These are phyloP conservation scores for Colletotrichum sp. DNA, from an alignment of 2,329 filamentous ascomycete species.

Conservation along the genomic window DNA sequence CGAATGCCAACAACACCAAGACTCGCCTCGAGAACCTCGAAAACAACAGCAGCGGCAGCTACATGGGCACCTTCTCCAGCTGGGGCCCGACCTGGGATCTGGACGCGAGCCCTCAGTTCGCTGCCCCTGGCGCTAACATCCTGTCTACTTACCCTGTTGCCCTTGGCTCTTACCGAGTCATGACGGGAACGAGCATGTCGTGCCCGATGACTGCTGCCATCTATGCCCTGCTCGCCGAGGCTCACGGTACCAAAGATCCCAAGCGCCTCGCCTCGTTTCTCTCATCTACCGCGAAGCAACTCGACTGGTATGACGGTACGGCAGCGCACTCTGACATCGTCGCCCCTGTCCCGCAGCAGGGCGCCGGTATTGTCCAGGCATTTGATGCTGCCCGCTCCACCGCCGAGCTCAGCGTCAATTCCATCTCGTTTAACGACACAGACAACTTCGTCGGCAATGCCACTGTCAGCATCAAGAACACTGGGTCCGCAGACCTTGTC, in stretches of 20 bases:
- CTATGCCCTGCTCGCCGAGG: conserved; percentile 57
- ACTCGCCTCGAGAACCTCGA: conserved; percentile 9
- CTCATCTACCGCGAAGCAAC: conserved; percentile 53
- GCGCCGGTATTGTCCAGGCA: conserved; percentile 64
- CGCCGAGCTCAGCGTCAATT: conserved; percentile 58
- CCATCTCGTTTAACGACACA: conserved; percentile 68
- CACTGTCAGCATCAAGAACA: conserved; percentile 62
- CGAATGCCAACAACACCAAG: conserved; percentile 10
- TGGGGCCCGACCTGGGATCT: conserved; percentile 69
- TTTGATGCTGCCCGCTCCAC: conserved; percentile 62
- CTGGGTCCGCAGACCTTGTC: conserved; percentile 48
- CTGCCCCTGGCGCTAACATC: conserved; percentile 61
- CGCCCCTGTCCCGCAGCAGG: conserved; percentile 65
- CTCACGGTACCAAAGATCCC: conserved; percentile 55
- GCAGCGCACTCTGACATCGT: conserved; percentile 39
- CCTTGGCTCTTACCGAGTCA: conserved; percentile 55
- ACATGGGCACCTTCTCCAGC: conserved; percentile 55
- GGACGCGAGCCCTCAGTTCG: conserved; percentile 60
- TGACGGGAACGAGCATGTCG: conserved; percentile 66
- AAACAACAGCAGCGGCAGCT: conserved; percentile 23
- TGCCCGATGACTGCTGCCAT: conserved; percentile 60
- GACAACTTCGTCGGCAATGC: conserved; percentile 54
- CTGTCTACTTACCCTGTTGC: conserved; percentile 60
- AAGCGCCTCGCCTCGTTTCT: conserved; percentile 52
- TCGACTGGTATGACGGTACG: conserved; percentile 50